Evolutionary conservation across 1,284 basidiomycete species (phyloP).

Genomic region (Puccinia polysora): DNA sequence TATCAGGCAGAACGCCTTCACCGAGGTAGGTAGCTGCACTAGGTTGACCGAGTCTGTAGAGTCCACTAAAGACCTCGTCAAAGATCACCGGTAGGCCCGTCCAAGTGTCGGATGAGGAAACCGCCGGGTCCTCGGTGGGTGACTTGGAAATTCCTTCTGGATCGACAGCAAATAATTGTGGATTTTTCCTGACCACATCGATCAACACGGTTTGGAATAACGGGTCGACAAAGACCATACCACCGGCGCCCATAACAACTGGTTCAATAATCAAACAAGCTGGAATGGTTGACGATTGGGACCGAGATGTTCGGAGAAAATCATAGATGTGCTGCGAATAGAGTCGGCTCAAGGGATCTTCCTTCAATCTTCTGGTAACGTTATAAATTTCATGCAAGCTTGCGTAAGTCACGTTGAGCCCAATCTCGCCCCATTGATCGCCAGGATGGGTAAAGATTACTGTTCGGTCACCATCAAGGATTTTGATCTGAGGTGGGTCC

Average conservation of each 20-base stretch:
- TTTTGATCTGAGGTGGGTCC: slow-evolving; percentile 71
- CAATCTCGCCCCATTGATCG: slow-evolving; percentile 48
- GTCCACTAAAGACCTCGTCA: slow-evolving; percentile 91
- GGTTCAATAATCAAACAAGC: slow-evolving; percentile 84
- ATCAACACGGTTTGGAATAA: slow-evolving; percentile 86
- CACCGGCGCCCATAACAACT: slow-evolving; percentile 87
- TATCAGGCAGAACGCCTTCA: slow-evolving; percentile 64
- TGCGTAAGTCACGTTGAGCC: slow-evolving; percentile 45
- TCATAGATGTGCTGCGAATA: slow-evolving; percentile 65
- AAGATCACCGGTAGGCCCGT: slow-evolving; percentile 82
- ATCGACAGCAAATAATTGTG: slow-evolving; percentile 54
- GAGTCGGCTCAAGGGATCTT: slow-evolving; percentile 60
- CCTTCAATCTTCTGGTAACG: slow-evolving; percentile 62
- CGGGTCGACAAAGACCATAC: slow-evolving; percentile 96
- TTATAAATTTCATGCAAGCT: slow-evolving; percentile 69
- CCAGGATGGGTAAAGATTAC: slow-evolving; percentile 61
- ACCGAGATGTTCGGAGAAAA: slow-evolving; percentile 48
- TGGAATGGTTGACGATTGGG: slow-evolving; percentile 53
- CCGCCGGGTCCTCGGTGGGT: slow-evolving; percentile 15
- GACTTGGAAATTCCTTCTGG: slow-evolving; percentile 1
- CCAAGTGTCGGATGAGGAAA: slow-evolving; percentile 55
- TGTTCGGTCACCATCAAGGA: slow-evolving; percentile 62
- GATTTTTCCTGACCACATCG: slow-evolving; percentile 66
- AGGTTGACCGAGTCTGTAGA: slow-evolving; percentile 75
- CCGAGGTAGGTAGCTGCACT: slow-evolving; percentile 66